A percentile compares a stretch with the other conserved stretches of the same genome.
Evolutionary conservation across 352 stramenopile genomes (phyloP).

Genomic region (Phytophthora parvispora): DNA sequence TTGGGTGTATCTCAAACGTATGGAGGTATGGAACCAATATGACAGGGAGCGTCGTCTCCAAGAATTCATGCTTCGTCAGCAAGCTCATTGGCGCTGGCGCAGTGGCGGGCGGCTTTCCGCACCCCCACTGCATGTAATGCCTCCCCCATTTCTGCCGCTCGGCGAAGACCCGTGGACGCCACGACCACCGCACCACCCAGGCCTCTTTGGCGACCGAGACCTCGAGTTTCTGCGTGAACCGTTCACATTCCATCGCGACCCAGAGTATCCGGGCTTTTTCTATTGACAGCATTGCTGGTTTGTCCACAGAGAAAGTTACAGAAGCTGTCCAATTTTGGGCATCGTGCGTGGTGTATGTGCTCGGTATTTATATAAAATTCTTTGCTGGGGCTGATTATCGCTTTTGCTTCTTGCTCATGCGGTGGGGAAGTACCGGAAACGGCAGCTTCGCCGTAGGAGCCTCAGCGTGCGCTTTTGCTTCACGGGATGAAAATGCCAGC

Average conservation of each 20-base stretch:
- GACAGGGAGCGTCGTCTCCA: slow-evolving; percentile 9
- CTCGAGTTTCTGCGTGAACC: slow-evolving; percentile 17
- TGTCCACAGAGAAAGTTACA: slow-evolving; percentile 2
- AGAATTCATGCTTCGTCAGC: slow-evolving; percentile 10
- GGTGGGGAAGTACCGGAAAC: slow-evolving; percentile 28
- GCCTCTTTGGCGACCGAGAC: slow-evolving; percentile 25
- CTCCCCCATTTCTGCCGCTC: slow-evolving; percentile 30
- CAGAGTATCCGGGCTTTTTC: slow-evolving; percentile 16
- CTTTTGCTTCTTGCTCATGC: slow-evolving; percentile 14
- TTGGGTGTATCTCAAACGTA: slow-evolving; percentile 21
- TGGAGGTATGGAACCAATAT: slow-evolving; percentile 20
- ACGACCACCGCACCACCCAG: slow-evolving; percentile 8
- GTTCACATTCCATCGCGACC: slow-evolving; percentile 20
- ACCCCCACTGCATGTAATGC: slow-evolving; percentile 10
- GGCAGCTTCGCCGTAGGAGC: slow-evolving; percentile 18
- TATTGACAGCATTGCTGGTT: background rate
- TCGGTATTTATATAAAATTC: slow-evolving; percentile 32
- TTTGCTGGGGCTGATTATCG: slow-evolving; percentile 1
- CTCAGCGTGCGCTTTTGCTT: slow-evolving; percentile 22
- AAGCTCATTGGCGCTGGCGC: slow-evolving; percentile 19
- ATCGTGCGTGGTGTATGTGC: too few species aligned
- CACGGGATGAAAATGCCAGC: slow-evolving; percentile 22
- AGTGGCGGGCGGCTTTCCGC: slow-evolving; percentile 11
- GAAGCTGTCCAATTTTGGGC: slow-evolving; percentile 21
- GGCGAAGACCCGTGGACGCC: slow-evolving; percentile 14